Evolutionary conservation across 306 rosid species (phyloP).

Genomic region (Sindora glabra): DNA sequence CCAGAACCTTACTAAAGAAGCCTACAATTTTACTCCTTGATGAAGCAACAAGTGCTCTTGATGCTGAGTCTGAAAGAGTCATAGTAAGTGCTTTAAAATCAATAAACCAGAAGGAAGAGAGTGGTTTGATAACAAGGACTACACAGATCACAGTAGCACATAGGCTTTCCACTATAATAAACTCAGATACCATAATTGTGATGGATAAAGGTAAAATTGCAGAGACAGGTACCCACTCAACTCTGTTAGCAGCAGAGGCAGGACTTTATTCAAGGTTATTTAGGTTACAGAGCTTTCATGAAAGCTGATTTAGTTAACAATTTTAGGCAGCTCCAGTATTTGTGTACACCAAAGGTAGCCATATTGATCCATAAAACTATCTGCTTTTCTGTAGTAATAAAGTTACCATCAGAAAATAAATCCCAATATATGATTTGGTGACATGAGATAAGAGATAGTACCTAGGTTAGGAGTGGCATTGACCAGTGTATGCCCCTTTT

Average conservation of each 20-base stretch:
- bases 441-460: slow-evolving; percentile 1
- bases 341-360: not conserved
- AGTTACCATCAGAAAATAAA: slow-evolving; percentile 3
- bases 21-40: slow-evolving; percentile 73
- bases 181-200: slow-evolving; percentile 64
- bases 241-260: slow-evolving; percentile 38
- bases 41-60: slow-evolving; percentile 94
- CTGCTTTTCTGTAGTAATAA: slow-evolving; percentile 10
- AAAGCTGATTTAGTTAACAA: slow-evolving; percentile 15
- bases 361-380: not conserved
- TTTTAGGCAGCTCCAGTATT: not conserved
- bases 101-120: slow-evolving; percentile 29
- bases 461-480: slow-evolving; percentile 14
- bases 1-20: slow-evolving; percentile 69
- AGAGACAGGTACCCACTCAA: slow-evolving; percentile 67
- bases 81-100: slow-evolving; percentile 57
- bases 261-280: slow-evolving; percentile 69
- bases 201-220: slow-evolving; percentile 72
- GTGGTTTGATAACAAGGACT: slow-evolving; percentile 34
- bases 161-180: slow-evolving; percentile 65
- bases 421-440: not conserved
- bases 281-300: slow-evolving; percentile 54
- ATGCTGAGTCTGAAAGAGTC: slow-evolving; percentile 73
- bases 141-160: slow-evolving; percentile 84
- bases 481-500: slow-evolving; percentile 4